A percentile compares a stretch with the other conserved stretches of the same genome.
Conservation (phyloP, 2,329 filamentous ascomycete genomes). For the Alternaria alternata region DNA sequence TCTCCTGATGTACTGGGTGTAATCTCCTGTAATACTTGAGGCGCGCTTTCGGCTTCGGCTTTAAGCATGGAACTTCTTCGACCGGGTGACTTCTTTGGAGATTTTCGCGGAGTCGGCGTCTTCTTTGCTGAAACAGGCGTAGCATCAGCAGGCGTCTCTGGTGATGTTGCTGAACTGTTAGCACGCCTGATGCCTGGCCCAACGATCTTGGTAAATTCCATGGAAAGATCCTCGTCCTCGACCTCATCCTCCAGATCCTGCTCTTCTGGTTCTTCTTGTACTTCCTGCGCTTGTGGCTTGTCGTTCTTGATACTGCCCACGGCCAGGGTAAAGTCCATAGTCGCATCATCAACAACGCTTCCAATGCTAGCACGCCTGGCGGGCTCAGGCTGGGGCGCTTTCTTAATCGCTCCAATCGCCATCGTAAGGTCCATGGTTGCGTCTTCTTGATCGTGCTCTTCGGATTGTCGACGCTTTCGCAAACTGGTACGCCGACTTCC, state of each 20-base stretch:
- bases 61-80: slow-evolving; percentile 18
- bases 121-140: slow-evolving; percentile 20
- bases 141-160: slow-evolving; percentile 27
- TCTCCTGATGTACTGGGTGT: slow-evolving; percentile 39
- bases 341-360: slow-evolving; percentile 43
- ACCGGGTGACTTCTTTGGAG: slow-evolving; percentile 35
- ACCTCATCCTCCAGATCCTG: slow-evolving; percentile 14
- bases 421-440: slow-evolving; percentile 53
- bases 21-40: slow-evolving; percentile 23
- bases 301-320: slow-evolving; percentile 47
- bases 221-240: slow-evolving; percentile 57
- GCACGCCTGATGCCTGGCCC: slow-evolving; percentile 53
- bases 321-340: slow-evolving; percentile 52
- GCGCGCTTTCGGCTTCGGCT: slow-evolving; percentile 13
- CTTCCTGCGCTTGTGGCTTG: slow-evolving; percentile 7
- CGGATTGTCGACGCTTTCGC: slow-evolving; percentile 50
- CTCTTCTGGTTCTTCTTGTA: slow-evolving; percentile 2
- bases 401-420: slow-evolving; percentile 49
- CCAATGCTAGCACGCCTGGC: slow-evolving; percentile 37
- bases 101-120: slow-evolving; percentile 34
- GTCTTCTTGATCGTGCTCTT: slow-evolving; percentile 50
- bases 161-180: slow-evolving; percentile 23
- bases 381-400: slow-evolving; percentile 13
- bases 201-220: slow-evolving; percentile 61
- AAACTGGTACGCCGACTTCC: slow-evolving; percentile 47